A percentile compares a stretch with the other conserved stretches of the same genome.
Evolutionary conservation across 208 protist species (phyloP).

Genomic region (Trichomonas vaginalis): DNA sequence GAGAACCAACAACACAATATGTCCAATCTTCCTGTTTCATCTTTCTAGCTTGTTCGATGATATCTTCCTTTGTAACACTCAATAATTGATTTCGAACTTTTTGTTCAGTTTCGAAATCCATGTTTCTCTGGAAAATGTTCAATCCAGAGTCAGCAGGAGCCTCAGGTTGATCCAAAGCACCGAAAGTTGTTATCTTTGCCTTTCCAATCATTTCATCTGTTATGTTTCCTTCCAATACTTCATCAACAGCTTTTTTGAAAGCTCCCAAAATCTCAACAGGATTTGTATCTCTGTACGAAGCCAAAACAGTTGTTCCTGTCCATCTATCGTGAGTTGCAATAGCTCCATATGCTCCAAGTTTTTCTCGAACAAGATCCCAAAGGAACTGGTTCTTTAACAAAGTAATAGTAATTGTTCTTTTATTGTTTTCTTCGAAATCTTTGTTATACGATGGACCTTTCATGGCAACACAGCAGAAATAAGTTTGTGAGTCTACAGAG

Average conservation of each 20-base stretch:
- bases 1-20: no score
- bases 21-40: no score
- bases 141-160: not conserved
- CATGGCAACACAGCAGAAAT: no score
- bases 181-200: not conserved
- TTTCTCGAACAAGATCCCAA: not conserved
- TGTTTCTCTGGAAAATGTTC: no score
- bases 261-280: not conserved
- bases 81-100: no score
- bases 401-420: no score
- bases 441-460: no score
- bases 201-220: not conserved
- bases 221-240: not conserved
- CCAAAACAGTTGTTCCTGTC: not conserved
- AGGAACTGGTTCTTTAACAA: not conserved
- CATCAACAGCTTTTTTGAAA: not conserved
- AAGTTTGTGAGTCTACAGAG: no score
- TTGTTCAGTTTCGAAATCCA: no score
- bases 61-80: no score
- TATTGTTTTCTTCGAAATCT: no score
- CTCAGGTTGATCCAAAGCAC: not conserved
- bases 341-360: not conserved
- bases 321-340: not conserved
- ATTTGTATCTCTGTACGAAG: not conserved
- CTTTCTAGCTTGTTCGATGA: no score